Evolutionary conservation across 805 yeast species (phyloP), one percentile per base, ranked within the genome.

Genomic region (Candida taoyuanica): DNA sequence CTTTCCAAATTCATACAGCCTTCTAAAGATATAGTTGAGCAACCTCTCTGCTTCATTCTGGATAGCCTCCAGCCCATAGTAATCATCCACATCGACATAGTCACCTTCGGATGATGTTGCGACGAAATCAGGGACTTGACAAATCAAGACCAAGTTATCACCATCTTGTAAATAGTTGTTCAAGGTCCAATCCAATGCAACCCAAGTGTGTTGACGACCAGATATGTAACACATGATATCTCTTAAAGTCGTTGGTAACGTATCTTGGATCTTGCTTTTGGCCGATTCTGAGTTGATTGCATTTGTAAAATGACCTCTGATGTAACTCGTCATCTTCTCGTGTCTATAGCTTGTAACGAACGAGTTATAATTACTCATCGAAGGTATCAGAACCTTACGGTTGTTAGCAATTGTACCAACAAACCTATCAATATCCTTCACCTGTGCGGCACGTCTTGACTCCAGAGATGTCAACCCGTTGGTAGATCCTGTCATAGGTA

Each of bases 201-300:
- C 31, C 59, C 59, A 55, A 6, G 57, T 50, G 31, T 49, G 52
- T 20, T 30, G 35, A 17, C 50, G 34, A 3, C 55, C 55, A 32
- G 50, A 49, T 3, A 55, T 40, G 28, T 53, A 55, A 3, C 49
- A 26, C 24, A 51, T 34, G 16, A 53, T 34, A 15, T 49, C 50
- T 38, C 59, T 37, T 13, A 53, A 21, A 31, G 45, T 47, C n/a
- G 47, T 32, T 2, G 56, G 56, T 12, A 32, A 18, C 3, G 27
- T 23, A 17, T 39, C 34, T 5, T 18, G 5, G 3, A 17, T 17
- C 6, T 14, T 21, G 5, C 11, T 14, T 3, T 20, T n/a, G 4
- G 16, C 28, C 5, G 24, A 14, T n/a, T 23, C 4, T 12, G 21
- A 23, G 13, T 26, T 13, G n/a, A 17, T 18, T 11, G 28, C 26